phyloP scores from a whole-genome alignment of 805 yeast genomes.

The Yamadazyma akitaensis region DNA sequence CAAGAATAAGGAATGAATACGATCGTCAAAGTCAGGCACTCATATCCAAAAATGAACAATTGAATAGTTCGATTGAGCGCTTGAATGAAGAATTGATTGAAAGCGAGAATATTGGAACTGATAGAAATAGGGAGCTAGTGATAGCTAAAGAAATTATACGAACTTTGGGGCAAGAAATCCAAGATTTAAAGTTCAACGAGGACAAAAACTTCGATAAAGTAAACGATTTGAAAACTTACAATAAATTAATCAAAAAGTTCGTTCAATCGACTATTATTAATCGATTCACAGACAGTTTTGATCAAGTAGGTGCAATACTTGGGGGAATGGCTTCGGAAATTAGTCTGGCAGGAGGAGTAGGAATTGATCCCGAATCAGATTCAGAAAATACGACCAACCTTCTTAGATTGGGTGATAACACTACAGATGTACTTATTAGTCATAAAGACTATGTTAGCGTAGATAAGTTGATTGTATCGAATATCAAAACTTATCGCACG shows the following conservation, averaged over 20 bases:
- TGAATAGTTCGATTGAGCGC: slow-evolving; percentile 1
- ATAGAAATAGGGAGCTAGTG: slow-evolving; percentile 5
- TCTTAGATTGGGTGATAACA: slow-evolving; percentile 2
- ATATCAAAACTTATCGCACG: neutral
- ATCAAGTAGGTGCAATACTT: slow-evolving; percentile 10
- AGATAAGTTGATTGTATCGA: slow-evolving; percentile 2
- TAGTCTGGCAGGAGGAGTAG: neutral
- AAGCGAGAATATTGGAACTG: neutral
- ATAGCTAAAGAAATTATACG: slow-evolving; percentile 8
- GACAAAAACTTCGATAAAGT: neutral
- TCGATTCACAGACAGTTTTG: slow-evolving; percentile 7
- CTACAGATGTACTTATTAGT: slow-evolving; percentile 5
- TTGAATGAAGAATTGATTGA: neutral
- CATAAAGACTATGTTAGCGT: slow-evolving; percentile 3
- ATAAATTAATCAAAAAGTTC: slow-evolving; percentile 6
- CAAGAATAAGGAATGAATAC: slow-evolving; percentile 1
- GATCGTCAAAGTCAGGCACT: slow-evolving; percentile 3
- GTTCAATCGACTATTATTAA: slow-evolving; percentile 10
- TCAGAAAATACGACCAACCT: slow-evolving; percentile 12
- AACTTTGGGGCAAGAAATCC: slow-evolving; percentile 4
- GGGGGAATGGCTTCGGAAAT: neutral
- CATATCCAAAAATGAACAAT: neutral
- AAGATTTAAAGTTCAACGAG: slow-evolving; percentile 2
- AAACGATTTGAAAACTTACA: slow-evolving; percentile 9
- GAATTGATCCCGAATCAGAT: neutral